Evolutionary conservation across 495 filamentous ascomycete species (phyloP), one percentile per base, ranked within the genome.

Genomic region (Aspergillus bertholletiae): DNA sequence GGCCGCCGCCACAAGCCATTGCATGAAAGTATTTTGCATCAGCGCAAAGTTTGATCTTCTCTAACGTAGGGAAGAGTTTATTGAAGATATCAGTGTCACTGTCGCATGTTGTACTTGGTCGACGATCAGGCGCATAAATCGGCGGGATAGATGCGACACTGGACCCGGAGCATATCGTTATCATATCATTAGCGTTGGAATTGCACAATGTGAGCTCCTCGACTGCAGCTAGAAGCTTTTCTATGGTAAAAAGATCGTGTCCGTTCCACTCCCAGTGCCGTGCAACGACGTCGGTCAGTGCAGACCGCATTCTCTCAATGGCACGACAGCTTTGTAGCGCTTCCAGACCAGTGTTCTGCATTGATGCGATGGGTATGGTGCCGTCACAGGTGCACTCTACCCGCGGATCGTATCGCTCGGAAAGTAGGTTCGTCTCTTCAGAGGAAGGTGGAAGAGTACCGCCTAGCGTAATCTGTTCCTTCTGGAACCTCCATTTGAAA

Each of bases 1-100:
- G 22, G 6, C 49, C 43, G 1, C 44, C 55, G 8, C 49, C 52
- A 17, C 51, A 55, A 11, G 59, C 59, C 7, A 60, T 49, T 1
- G 49, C 54, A 5, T 44, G 47, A 37, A 46, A 66, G 32, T 62
- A 57, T 23, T 66, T 62, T 32, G 59, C 63, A 28, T 66, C 63
- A 5, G 49, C 28, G 52, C 54, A 58, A 21, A 65, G 43, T 32
- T 66, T 66, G 13, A 66, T 44, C 15, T 58, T 47, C 22, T 62
- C 63, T 2, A 37, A 13, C 2, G 52, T 62, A 1, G 57, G 59
- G 23, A 56, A 66, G 5, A 56, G 21, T 9, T 58, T 49, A 32
- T 58, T 20, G n/a, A n/a, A 21, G 8, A 59, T 53, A 4, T 21
- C 8, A 12, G 48, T 18, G 8, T 18, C 32, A 9, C 51, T 50